A percentile compares a stretch with the other conserved stretches of the same genome.
These are phyloP conservation scores for Wallacemonas rigidus DNA, from an alignment of 208 protist species.

Conservation along the genomic window DNA sequence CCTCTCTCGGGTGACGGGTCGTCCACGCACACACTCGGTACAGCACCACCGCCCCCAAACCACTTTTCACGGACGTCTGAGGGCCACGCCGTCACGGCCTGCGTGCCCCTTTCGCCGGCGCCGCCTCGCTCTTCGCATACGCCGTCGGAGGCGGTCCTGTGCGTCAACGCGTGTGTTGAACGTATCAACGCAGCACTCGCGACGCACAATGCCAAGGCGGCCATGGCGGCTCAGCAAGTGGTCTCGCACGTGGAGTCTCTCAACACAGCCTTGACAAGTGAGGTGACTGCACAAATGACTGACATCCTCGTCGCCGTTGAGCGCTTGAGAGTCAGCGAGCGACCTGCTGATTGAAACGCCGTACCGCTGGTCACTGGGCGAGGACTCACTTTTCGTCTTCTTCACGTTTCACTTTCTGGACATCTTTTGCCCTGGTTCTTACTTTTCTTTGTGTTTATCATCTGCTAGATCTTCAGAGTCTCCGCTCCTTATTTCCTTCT, in stretches of 20 bases:
- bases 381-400: background rate
- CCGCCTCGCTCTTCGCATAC: no score
- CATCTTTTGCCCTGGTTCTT: background rate
- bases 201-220: conserved; percentile 44
- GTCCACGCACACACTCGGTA: no score
- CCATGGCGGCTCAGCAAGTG: conserved; percentile 32
- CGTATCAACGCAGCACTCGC: conserved; percentile 58
- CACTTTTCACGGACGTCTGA: background rate
- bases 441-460: conserved; percentile 13
- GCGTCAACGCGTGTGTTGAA: conserved; percentile 30
- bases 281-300: conserved; percentile 47
- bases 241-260: conserved; percentile 35
- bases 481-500: conserved; percentile 3
- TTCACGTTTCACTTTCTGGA: background rate
- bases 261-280: conserved; percentile 38
- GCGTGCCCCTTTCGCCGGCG: no score
- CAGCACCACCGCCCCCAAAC: background rate
- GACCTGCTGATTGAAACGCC: background rate
- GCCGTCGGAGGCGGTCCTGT: conserved; percentile 21
- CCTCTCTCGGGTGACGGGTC: background rate
- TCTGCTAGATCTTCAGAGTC: conserved; percentile 8
- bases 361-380: background rate
- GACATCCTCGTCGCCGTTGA: conserved; percentile 56
- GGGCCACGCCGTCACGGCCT: no score
- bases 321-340: background rate